A percentile compares a stretch with the other conserved stretches of the same genome.
phyloP scores from a whole-genome alignment of 2,329 filamentous ascomycete genomes.

The Colletotrichum incanum region DNA sequence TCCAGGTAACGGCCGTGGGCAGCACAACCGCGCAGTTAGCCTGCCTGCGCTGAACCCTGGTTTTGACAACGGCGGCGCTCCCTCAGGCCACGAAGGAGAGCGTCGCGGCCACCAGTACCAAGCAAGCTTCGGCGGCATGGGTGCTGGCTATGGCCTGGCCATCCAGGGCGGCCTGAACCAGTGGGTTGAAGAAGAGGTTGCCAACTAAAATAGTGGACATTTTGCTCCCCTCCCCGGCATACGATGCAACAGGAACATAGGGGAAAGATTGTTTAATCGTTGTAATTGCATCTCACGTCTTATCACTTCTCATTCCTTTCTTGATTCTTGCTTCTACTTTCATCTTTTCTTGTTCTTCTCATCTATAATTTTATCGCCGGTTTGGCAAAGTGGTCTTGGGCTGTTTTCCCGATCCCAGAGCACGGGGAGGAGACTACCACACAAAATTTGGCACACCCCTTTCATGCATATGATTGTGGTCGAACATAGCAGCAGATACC shows the following conservation, averaged over 20 bases:
- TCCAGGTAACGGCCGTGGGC: slow-evolving; percentile 74
- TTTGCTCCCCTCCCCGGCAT: slow-evolving; percentile 14
- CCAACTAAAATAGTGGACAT: slow-evolving; percentile 61
- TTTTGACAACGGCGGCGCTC: slow-evolving; percentile 71
- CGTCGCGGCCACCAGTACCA: slow-evolving; percentile 78
- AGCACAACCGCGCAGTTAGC: slow-evolving; percentile 88
- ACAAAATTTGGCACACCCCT: slow-evolving; percentile 37
- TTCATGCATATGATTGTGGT: slow-evolving; percentile 43
- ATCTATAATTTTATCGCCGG: slow-evolving; percentile 42
- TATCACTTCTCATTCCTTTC: slow-evolving; percentile 40
- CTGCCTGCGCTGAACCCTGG: slow-evolving; percentile 80
- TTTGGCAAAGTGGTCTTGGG: slow-evolving; percentile 39
- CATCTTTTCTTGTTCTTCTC: slow-evolving; percentile 39
- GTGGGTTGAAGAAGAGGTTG: slow-evolving; percentile 78
- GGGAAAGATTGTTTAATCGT: slow-evolving; percentile 58
- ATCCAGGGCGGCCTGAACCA: slow-evolving; percentile 77
- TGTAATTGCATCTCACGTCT: slow-evolving; percentile 56
- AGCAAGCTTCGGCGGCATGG: slow-evolving; percentile 73
- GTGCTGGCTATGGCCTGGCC: slow-evolving; percentile 72
- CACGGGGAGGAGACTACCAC: slow-evolving; percentile 34
- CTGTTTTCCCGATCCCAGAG: slow-evolving; percentile 39
- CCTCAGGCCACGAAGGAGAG: slow-evolving; percentile 64
- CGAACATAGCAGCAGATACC: slow-evolving; percentile 42
- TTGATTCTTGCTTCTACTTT: slow-evolving; percentile 44
- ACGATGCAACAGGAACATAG: slow-evolving; percentile 35